These are phyloP conservation scores for Citrullus colocynthis DNA, from an alignment of 306 rosid species.

Conservation along the genomic window DNA sequence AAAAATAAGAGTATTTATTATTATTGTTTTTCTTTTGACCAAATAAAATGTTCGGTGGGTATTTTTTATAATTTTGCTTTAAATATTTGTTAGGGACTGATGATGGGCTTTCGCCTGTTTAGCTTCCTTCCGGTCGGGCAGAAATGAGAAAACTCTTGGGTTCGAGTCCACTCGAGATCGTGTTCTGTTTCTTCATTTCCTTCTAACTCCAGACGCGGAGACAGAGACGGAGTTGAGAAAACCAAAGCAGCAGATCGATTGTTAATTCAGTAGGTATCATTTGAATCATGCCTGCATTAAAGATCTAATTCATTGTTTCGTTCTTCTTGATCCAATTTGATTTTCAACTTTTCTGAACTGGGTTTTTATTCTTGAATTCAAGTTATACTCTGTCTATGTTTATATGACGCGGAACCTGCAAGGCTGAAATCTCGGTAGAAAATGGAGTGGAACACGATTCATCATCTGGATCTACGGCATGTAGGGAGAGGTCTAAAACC, in stretches of 20 bases:
- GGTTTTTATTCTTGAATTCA: neutral
- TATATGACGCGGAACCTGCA: neutral
- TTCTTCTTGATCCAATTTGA: neutral
- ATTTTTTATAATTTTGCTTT: no score
- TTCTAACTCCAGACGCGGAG: neutral
- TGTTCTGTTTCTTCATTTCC: neutral
- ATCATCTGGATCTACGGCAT: constrained; percentile 93
- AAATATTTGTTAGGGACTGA: neutral
- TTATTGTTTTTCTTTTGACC: no score
- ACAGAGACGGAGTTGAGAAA: neutral
- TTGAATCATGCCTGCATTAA: neutral
- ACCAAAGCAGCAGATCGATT: neutral
- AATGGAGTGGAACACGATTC: constrained; percentile 98
- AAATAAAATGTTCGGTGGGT: no score
- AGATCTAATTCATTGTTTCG: neutral
- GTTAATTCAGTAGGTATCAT: neutral
- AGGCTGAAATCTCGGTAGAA: neutral
- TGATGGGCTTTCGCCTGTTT: neutral
- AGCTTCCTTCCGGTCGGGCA: neutral
- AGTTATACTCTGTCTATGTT: neutral
- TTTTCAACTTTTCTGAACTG: neutral
- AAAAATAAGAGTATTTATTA: no score
- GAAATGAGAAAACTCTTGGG: neutral
- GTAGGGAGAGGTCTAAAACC: constrained; percentile 58
- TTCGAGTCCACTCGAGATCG: neutral